phyloP scores from a whole-genome alignment of 2,329 filamentous ascomycete genomes.

The Colletotrichum sp. region DNA sequence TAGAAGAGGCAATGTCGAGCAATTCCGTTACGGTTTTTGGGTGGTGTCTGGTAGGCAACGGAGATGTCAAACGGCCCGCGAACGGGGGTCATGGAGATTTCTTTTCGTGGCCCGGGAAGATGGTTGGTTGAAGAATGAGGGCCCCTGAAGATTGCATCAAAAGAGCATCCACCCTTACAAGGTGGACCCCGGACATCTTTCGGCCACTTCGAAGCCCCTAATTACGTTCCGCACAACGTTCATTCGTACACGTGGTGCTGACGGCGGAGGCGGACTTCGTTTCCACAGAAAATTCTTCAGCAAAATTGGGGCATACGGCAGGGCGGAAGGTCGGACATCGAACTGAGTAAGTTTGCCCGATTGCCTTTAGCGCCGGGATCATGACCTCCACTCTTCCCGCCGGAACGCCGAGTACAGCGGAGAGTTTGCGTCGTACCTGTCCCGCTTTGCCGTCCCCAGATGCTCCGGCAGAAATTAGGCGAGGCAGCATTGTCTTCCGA shows the following conservation, averaged over 20 bases:
- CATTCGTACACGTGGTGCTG: constrained; percentile 7
- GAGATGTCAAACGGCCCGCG: constrained; percentile 15
- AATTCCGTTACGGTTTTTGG: not conserved
- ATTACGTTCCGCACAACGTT: constrained; percentile 1
- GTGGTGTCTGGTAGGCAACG: not conserved
- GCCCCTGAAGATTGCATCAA: not conserved
- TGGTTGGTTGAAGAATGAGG: constrained; percentile 5
- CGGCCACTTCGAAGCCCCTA: constrained; percentile 1
- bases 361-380: not conserved
- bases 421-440: not conserved
- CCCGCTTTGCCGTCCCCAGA: not conserved
- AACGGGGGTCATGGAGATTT: not conserved
- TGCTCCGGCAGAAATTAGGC: not conserved
- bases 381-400: not conserved
- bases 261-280: not conserved
- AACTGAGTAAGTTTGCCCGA: not conserved
- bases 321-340: not conserved
- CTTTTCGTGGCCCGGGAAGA: not conserved
- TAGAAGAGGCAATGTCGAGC: not conserved
- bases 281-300: not conserved
- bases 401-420: not conserved
- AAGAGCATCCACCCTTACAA: not conserved
- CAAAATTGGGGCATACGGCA: not conserved
- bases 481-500: not conserved
- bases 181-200: not conserved